Evolutionary conservation across 1,284 basidiomycete genomes (phyloP).

Genomic region (Mycosarcoma mackinlayi): DNA sequence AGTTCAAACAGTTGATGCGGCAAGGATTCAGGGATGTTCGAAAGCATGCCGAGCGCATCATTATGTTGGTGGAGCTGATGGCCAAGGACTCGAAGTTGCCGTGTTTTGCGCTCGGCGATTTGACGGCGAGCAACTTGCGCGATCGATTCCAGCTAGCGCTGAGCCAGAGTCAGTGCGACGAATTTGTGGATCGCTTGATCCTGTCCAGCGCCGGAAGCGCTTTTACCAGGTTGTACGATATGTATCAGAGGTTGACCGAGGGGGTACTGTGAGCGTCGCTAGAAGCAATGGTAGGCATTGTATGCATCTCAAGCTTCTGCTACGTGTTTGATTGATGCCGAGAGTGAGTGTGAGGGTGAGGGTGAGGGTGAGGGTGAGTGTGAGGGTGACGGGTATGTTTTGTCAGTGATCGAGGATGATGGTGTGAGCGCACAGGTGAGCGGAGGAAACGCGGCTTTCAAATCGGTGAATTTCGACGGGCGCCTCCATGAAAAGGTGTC

Average conservation of each 20-base stretch:
- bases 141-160: constrained; percentile 93
- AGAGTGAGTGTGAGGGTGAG: background rate
- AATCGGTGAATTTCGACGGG: no score
- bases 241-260: constrained; percentile 64
- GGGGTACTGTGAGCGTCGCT: constrained; percentile 55
- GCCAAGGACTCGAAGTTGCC: constrained; percentile 94
- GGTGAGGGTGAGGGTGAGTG: no score
- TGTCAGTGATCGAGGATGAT: no score
- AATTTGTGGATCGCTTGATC: constrained; percentile 75
- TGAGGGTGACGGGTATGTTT: no score
- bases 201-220: constrained; percentile 60
- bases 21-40: constrained; percentile 92
- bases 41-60: constrained; percentile 96
- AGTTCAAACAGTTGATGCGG: constrained; percentile 88
- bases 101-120: constrained; percentile 90
- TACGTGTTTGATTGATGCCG: no score
- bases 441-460: no score
- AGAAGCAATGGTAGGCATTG: background rate
- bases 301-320: no score
- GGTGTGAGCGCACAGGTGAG: no score
- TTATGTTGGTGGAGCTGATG: constrained; percentile 96
- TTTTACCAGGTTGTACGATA: constrained; percentile 67
- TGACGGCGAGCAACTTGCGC: constrained; percentile 84
- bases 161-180: constrained; percentile 85
- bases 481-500: no score